Evolutionary conservation across 768 basidiomycete species (phyloP), one percentile per base, ranked within the genome.

Genomic region (Cantharellus cinnabarinus): DNA sequence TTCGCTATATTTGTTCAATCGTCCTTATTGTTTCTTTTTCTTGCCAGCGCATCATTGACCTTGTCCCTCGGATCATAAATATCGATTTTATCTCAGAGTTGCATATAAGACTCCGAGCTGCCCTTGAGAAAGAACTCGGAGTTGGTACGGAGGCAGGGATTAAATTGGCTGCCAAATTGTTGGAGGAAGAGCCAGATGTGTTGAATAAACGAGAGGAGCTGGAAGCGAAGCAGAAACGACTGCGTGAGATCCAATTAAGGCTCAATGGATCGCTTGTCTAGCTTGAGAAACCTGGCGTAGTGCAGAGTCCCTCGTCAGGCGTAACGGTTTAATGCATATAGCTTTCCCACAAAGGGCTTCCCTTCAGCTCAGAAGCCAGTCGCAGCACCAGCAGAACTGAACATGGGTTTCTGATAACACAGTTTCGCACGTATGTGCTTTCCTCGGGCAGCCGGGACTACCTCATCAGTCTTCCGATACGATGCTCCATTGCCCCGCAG

Each of bases 11-110:
- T 29, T 29, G 20, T 29, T 29, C 20, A 29, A 29, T 29, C 20
- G 20, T 29, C 20, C 20, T 29, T 29, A 29, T 29, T 29, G 20
- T 29, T 29, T 29, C 20, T 29, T 29, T 29, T 29, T 29, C 20
- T 29, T 29, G 20, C 5, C 58, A 82, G 81, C 75, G 79, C 5
- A 69, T 79, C 62, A 73, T 79, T 41, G 81, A 82, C 60, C 68
- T 74, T 42, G 56, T 81, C 29, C 79, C 80, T 1, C 65, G 75
- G 4, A 70, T 68, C 50, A 78, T 79, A 41, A 76, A 78, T 60
- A 72, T 71, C 29, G 65, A 69, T 4, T 68, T 79, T 39, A 71
- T 77, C 51, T 70, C 72, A 42, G 65, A 68, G 5, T 67, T 78
- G 7, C 71, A 69, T 0, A 62, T 66, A 0, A 66, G 60, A 20